These are phyloP conservation scores for Clohesyomyces aquaticus DNA, from an alignment of 495 filamentous ascomycete species.

Conservation along the genomic window DNA sequence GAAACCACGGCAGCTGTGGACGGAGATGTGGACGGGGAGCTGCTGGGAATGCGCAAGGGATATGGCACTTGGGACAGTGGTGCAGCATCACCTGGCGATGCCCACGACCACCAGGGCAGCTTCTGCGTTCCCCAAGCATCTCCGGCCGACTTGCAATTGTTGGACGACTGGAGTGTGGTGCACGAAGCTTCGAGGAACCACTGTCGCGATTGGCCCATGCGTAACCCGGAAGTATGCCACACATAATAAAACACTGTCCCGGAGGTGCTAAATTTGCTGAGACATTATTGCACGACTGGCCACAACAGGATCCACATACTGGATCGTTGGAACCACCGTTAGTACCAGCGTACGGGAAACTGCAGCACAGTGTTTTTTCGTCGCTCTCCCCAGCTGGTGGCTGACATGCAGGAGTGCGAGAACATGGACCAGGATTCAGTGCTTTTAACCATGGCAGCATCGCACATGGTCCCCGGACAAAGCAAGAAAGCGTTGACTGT, in stretches of 20 bases:
- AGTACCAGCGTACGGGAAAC: conserved; percentile 36
- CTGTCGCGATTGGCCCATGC: conserved; percentile 15
- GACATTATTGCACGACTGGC: conserved; percentile 25
- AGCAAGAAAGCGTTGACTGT: conserved; percentile 31
- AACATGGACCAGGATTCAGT: neutral
- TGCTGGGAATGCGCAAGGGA: conserved; percentile 8
- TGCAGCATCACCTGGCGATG: conserved; percentile 1
- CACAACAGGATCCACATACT: conserved; percentile 37
- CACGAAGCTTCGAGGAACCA: conserved; percentile 8
- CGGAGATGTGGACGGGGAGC: conserved; percentile 6
- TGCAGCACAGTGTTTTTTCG: conserved; percentile 29
- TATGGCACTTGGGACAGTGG: neutral
- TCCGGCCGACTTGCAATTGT: conserved; percentile 14
- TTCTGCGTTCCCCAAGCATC: conserved; percentile 8
- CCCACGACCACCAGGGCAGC: too few species aligned
- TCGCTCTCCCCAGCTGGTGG: conserved; percentile 5
- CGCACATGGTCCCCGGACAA: neutral
- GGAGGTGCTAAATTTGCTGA: conserved; percentile 26
- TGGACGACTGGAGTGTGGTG: conserved; percentile 6
- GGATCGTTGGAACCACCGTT: conserved; percentile 39
- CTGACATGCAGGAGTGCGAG: conserved; percentile 26
- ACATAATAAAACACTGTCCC: conserved; percentile 35
- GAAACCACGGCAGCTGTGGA: conserved; percentile 7
- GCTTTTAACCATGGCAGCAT: neutral
- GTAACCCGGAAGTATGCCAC: conserved; percentile 20